Percentiles rank a stretch among this genome's conserved stretches.
Evolutionary conservation across 2,329 filamentous ascomycete genomes (phyloP).

Genomic region (Harringtonia lauricola): DNA sequence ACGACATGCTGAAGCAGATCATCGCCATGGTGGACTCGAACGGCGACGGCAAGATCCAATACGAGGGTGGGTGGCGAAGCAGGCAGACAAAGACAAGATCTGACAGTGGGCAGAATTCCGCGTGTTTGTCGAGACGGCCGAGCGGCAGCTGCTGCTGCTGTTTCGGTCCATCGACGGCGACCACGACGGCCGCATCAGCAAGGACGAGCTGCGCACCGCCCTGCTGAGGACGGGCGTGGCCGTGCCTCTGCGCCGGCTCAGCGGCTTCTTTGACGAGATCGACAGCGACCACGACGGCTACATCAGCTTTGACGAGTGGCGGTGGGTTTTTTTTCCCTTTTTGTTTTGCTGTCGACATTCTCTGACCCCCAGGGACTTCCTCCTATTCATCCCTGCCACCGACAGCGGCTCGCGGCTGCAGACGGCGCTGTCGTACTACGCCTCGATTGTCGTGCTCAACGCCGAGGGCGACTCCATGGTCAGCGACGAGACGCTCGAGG

Average conservation of each 20-base stretch:
- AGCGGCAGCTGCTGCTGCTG: conserved; percentile 68
- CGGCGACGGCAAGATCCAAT: conserved; percentile 82
- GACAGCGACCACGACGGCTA: conserved; percentile 80
- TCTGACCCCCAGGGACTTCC: conserved; percentile 58
- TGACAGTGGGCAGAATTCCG: conserved; percentile 80
- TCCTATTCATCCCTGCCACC: conserved; percentile 70
- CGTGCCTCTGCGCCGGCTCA: conserved; percentile 65
- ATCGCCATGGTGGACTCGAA: conserved; percentile 74
- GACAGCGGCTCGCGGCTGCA: conserved; percentile 60
- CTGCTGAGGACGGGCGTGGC: conserved; percentile 69
- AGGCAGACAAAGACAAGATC: conserved; percentile 92
- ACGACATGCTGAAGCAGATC: conserved; percentile 70
- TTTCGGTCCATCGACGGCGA: conserved; percentile 84
- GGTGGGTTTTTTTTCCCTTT: conserved; percentile 46
- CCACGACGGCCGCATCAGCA: conserved; percentile 75
- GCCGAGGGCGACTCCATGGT: conserved; percentile 90
- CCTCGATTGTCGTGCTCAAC: conserved; percentile 78
- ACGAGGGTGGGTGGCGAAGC: conserved; percentile 67
- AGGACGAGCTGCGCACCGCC: conserved; percentile 68
- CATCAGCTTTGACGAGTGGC: conserved; percentile 92
- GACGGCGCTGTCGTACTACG: conserved; percentile 83
- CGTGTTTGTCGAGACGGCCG: conserved; percentile 76
- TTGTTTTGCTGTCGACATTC: not conserved
- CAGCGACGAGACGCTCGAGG: conserved; percentile 81
- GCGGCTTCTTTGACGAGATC: conserved; percentile 80